Base-by-base conservation (phyloP, 2,329 filamentous ascomycete genomes). In the Canariomyces notabilis region DNA sequence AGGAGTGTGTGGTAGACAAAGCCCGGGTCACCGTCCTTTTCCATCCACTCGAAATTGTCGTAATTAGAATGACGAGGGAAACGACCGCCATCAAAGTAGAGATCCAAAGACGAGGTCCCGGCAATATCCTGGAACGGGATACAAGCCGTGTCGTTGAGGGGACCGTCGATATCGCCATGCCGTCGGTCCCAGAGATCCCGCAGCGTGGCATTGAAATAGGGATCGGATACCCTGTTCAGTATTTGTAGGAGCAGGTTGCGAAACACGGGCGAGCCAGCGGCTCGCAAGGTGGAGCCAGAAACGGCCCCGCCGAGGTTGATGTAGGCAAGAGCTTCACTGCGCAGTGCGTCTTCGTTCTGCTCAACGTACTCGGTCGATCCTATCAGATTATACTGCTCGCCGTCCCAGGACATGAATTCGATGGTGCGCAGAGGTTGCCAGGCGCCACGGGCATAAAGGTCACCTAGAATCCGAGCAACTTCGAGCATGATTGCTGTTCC, bases 381-480 rank as follows among this genome's bases (percentile, higher is more conserved):
- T 48, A 95, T 87, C 37, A 93, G 71, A 65, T 96, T 96, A 70
- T 95, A 97, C 65, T 91, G 89, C 57, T 85, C 85, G 4, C 80
- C 93, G 64, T 98, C 93, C 93, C 93, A 98, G 26, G 88, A 95
- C 61, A 90, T 89, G 65, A 98, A 97, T 64, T 95, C 87, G 54
- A 98, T 95, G 3, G 89, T 94, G n/a, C 93, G 84, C 14, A 95
- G 73, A 1, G 93, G 93, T 20, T 87, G 79, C 93, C 93, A 98
- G 43, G 26, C 14, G 26, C 90, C 91, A 47, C 82, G 79, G 14
- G 74, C 67, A 18, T 83, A 74, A 14, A 97, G 76, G 53, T 88
- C 81, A 33, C 89, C 89, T 58, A 98, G 87, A 39, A 95, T 82
- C 36, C 86, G 82, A 18, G 87, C 83, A 48, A 97, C 75, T 68